A percentile compares a stretch with the other conserved stretches of the same genome.
Evolutionary conservation across 768 basidiomycete genomes (phyloP).

Genomic region (Rhodotorula diobovata): DNA sequence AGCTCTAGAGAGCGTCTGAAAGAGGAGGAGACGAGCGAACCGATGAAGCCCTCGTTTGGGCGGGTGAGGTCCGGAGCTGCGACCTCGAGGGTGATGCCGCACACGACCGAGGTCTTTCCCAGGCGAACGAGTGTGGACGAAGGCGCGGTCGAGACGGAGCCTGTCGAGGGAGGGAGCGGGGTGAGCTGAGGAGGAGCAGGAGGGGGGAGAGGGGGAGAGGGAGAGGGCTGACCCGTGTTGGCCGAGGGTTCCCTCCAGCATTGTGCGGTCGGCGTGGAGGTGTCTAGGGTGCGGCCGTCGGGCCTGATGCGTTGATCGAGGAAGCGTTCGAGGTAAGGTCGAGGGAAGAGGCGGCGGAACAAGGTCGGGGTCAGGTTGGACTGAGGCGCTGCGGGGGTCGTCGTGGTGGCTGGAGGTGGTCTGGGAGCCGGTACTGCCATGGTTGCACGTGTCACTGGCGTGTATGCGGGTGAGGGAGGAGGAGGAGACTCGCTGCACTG

Average conservation of each 20-base stretch:
- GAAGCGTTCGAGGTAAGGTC: constrained; percentile 80
- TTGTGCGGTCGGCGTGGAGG: background rate
- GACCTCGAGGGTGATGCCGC: constrained; percentile 92
- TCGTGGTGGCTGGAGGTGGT: background rate
- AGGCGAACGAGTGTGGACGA: constrained; percentile 86
- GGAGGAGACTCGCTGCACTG: background rate
- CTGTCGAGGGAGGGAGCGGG: no score
- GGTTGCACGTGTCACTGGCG: background rate
- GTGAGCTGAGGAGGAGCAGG: background rate
- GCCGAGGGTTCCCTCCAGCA: constrained; percentile 68
- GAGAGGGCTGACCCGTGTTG: constrained; percentile 61
- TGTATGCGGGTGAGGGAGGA: background rate
- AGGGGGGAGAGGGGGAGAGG: constrained; percentile 43
- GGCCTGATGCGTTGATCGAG: constrained; percentile 71
- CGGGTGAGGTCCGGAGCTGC: constrained; percentile 78
- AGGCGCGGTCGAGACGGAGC: constrained; percentile 88
- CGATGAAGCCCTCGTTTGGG: constrained; percentile 73
- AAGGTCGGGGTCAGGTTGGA: constrained; percentile 25
- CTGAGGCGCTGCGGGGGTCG: no score
- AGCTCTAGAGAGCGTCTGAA: no score
- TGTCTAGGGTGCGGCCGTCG: constrained; percentile 67
- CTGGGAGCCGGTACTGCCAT: background rate
- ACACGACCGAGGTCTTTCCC: constrained; percentile 90
- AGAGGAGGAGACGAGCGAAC: constrained; percentile 52
- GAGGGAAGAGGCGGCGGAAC: constrained; percentile 83